These are phyloP conservation scores for Talaromyces sp. DNA, from an alignment of 2,329 filamentous ascomycete species.

Conservation along the genomic window DNA sequence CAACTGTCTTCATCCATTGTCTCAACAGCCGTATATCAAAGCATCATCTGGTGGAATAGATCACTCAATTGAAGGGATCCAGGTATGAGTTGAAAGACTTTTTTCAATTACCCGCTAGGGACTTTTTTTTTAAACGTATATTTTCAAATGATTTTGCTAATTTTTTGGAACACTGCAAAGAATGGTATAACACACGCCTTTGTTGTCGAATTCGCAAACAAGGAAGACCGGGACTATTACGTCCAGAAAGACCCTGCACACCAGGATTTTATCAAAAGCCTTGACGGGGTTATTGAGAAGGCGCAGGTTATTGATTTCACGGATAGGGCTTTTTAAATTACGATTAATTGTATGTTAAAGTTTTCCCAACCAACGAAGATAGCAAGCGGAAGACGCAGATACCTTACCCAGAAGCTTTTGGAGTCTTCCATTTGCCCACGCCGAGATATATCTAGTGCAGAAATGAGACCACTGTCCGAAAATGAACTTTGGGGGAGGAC, in stretches of 20 bases:
- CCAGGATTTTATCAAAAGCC: constrained; percentile 51
- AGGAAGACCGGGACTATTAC: constrained; percentile 66
- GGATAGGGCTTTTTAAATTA: constrained; percentile 19
- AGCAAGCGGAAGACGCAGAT: not conserved
- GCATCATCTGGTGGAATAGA: constrained; percentile 57
- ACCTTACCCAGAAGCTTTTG: not conserved
- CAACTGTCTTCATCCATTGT: constrained; percentile 56
- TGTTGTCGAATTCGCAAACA: constrained; percentile 61
- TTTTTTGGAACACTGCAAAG: constrained; percentile 28
- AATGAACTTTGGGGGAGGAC: no score
- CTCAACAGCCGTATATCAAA: constrained; percentile 58
- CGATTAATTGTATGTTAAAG: not conserved
- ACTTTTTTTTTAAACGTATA: not conserved
- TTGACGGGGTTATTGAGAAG: constrained; percentile 28
- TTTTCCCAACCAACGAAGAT: not conserved
- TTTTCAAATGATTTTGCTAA: not conserved
- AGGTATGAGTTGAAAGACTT: constrained; percentile 42
- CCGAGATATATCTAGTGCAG: not conserved
- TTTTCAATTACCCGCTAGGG: not conserved
- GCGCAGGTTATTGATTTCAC: constrained; percentile 34
- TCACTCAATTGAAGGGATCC: constrained; percentile 57
- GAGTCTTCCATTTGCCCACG: not conserved
- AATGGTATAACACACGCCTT: constrained; percentile 65
- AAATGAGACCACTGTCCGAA: no score
- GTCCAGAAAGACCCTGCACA: constrained; percentile 61